Evolutionary conservation across 1,139 yeast genomes (phyloP).

Genomic region (Magnusiomyces suaveolens): DNA sequence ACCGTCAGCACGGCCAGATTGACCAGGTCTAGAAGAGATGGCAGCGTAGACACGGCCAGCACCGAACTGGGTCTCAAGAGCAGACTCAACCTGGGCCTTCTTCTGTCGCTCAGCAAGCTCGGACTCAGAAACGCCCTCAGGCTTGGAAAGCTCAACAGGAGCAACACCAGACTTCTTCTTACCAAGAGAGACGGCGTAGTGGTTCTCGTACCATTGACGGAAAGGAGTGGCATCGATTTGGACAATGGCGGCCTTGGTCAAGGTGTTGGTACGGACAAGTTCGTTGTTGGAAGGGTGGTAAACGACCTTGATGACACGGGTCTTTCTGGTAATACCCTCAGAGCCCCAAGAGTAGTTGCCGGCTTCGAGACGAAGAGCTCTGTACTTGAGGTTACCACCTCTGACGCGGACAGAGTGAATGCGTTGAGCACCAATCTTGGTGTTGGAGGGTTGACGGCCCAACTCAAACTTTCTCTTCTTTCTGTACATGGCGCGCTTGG

Average conservation of each 20-base stretch:
- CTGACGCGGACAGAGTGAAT: slow-evolving; percentile 98
- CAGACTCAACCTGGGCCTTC: slow-evolving; percentile 48
- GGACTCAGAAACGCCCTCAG: slow-evolving; percentile 89
- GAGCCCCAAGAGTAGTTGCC: slow-evolving; percentile 99
- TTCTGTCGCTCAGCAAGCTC: slow-evolving; percentile 47
- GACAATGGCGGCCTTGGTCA: slow-evolving; percentile 97
- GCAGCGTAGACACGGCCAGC: slow-evolving; percentile 74
- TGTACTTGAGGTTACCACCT: slow-evolving; percentile 99
- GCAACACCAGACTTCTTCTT: slow-evolving; percentile 56
- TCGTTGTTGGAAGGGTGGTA: slow-evolving; percentile 99
- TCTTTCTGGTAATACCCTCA: slow-evolving; percentile 96
- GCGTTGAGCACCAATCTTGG: slow-evolving; percentile 98
- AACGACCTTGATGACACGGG: slow-evolving; percentile 95
- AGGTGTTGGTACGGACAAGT: slow-evolving; percentile 98
- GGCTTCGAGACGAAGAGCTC: slow-evolving; percentile 98
- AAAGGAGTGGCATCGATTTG: slow-evolving; percentile 99
- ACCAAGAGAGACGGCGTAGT: slow-evolving; percentile 92
- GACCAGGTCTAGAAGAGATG: slow-evolving; percentile 99
- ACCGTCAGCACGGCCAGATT: slow-evolving; percentile 99
- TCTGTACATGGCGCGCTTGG: slow-evolving; percentile 99
- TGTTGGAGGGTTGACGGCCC: slow-evolving; percentile 99
- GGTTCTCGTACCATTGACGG: slow-evolving; percentile 98
- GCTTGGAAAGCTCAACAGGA: slow-evolving; percentile 74
- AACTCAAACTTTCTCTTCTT: slow-evolving; percentile 99
- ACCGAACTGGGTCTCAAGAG: slow-evolving; percentile 48